Base-by-base conservation (phyloP, 305 asterid species). In the Lippia alba region DNA sequence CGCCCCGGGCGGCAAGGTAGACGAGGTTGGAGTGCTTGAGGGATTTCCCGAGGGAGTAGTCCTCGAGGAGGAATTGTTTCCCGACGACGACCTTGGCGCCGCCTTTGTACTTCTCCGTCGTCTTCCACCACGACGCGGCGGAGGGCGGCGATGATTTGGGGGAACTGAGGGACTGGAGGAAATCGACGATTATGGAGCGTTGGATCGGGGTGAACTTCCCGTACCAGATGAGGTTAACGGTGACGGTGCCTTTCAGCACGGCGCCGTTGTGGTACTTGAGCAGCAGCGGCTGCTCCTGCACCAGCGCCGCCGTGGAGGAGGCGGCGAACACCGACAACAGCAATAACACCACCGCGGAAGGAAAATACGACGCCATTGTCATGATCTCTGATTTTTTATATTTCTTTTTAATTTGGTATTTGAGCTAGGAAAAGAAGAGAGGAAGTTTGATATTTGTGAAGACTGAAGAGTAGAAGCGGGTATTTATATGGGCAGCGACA, bases 211-310 rank as follows among this genome's bases (percentile, higher is more conserved):
- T 80, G 61, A 94, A 94, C 6, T 85, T 74, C 0, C 98, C 98
- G 68, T 94, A 94, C 98, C 98, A 94, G 61, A 89, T 77, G 66
- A 94, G 87, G 50, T 91, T 91, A 3, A 91, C 85, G 68, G 92
- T 81, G 68, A 94, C 80, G 60, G 82, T 78, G 24, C 98, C 97
- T 64, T 91, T 91, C 4, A 94, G 72, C 6, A 94, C 73, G 39
- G 70, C 79, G n/a, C 98, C 98, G 74, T 86, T 85, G 46, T 94
- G 98, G 79, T 94, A 94, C 34, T 86, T 86, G 17, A 94, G 63
- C 1, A 86, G 74, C 30, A 87, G 83, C 9, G 96, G 97, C 58
- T 83, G 94, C 58, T 87, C 78, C 75, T 87, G 59, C 39, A 94
- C 96, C 0, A 94, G 58, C 11, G 80, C 92, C 2, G 90, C 94